A percentile compares a stretch with the other conserved stretches of the same genome.
Conservation (phyloP, 2,329 filamentous ascomycete species). For the Penicillium occitanis region DNA sequence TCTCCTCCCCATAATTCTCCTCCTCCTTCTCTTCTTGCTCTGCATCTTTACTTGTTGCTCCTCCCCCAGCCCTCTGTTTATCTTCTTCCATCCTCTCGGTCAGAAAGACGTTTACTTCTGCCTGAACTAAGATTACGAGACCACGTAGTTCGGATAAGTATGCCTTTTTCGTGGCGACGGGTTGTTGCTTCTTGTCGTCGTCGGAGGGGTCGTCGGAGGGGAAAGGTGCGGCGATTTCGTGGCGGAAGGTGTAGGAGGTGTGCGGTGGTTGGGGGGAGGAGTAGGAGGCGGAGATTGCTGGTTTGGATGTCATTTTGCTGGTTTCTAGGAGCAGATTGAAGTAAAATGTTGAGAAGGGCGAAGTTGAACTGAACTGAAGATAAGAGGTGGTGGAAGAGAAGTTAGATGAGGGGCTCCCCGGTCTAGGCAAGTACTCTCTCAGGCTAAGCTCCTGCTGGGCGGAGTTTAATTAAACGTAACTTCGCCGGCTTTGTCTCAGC, state of each 20-base stretch:
- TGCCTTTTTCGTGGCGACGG: constrained; percentile 47
- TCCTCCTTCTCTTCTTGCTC: constrained; percentile 46
- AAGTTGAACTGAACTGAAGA: not conserved
- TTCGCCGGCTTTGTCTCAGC: constrained; percentile 8
- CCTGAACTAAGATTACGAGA: constrained; percentile 54
- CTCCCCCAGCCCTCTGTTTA: constrained; percentile 43
- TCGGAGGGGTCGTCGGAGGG: not conserved
- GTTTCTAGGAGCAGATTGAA: not conserved
- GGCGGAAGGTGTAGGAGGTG: constrained; percentile 33
- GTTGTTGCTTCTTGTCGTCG: constrained; percentile 10
- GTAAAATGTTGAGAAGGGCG: not conserved
- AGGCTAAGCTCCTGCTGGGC: not conserved
- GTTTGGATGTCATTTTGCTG: constrained; percentile 14
- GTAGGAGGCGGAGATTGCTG: constrained; percentile 30
- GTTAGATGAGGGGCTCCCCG: constrained; percentile 1
- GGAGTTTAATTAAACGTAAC: constrained; percentile 1
- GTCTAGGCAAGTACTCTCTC: not conserved
- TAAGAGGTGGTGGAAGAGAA: not conserved
- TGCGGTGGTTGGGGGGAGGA: constrained; percentile 30
- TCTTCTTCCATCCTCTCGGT: constrained; percentile 64
- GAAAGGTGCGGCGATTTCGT: constrained; percentile 28
- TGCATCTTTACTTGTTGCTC: constrained; percentile 33
- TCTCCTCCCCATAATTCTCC: constrained; percentile 80
- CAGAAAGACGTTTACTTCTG: constrained; percentile 59
- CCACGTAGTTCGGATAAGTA: constrained; percentile 55